Conservation (phyloP, 1,139 yeast species). For the Taphrina pruni region DNA sequence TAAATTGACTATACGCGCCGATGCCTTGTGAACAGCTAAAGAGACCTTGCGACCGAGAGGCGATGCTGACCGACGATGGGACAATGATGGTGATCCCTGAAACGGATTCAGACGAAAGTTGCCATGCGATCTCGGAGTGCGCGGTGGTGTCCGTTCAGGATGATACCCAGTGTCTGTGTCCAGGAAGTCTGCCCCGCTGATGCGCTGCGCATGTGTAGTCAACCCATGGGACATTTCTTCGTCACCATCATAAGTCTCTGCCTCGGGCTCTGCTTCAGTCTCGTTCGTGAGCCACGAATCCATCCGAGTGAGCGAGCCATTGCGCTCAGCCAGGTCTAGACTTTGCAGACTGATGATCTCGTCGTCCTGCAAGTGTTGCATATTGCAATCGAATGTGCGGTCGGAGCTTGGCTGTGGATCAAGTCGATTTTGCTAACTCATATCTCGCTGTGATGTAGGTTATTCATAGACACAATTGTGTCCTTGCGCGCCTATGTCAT, state of each 20-base stretch:
- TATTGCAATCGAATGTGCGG: background rate
- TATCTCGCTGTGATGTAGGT: background rate
- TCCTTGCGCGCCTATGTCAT: background rate
- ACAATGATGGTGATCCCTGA: conserved; percentile 2
- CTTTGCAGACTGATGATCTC: conserved; percentile 27
- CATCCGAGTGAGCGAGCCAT: background rate
- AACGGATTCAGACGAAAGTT: conserved; percentile 5
- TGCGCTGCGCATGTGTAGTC: conserved; percentile 22
- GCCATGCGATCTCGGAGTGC: conserved; percentile 10
- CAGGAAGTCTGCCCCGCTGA: conserved; percentile 9
- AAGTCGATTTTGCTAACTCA: too few species aligned
- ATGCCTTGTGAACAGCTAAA: conserved; percentile 18
- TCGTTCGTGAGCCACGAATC: conserved; percentile 9
- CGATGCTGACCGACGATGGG: background rate
- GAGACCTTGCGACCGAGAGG: conserved; percentile 24
- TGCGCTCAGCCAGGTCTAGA: conserved; percentile 4
- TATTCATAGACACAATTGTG: background rate
- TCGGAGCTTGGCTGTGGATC: background rate
- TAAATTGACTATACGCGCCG: conserved; percentile 19
- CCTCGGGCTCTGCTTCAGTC: conserved; percentile 7
- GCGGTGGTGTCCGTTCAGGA: background rate
- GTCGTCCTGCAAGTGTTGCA: background rate
- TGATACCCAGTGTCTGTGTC: background rate
- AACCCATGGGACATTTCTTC: conserved; percentile 26
- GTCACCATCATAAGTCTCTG: conserved; percentile 4